Evolutionary conservation across 2,329 filamentous ascomycete genomes (phyloP).

Genomic region (Arthrobotrys sphaeroides): DNA sequence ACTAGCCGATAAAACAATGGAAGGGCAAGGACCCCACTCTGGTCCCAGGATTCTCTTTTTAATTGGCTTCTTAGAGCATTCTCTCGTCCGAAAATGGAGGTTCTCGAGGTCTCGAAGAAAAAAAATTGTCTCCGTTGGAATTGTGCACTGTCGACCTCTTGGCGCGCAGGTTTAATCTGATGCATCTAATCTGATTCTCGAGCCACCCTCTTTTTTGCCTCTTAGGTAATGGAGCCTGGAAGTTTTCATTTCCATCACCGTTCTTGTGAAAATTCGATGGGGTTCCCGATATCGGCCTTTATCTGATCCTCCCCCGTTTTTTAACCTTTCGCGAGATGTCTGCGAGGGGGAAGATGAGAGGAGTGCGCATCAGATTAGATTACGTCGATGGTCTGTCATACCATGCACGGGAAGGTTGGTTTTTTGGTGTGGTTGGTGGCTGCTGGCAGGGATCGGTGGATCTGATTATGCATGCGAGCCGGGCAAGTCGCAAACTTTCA

Average conservation of each 20-base stretch:
- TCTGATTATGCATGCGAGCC: constrained; percentile 44
- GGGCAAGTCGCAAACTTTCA: constrained; percentile 17
- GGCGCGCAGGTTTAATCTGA: constrained; percentile 31
- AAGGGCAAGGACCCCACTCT: constrained; percentile 2
- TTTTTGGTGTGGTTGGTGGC: constrained; percentile 24
- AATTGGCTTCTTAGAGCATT: background rate
- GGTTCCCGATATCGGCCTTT: constrained; percentile 9
- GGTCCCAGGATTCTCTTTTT: constrained; percentile 9
- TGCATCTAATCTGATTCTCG: constrained; percentile 53
- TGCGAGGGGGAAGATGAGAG: background rate
- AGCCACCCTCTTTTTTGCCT: constrained; percentile 1
- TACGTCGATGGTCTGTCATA: constrained; percentile 51
- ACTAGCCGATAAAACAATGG: constrained; percentile 9
- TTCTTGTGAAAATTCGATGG: background rate
- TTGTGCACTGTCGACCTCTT: background rate
- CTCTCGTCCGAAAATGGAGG: constrained; percentile 8
- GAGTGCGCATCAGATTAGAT: constrained; percentile 42
- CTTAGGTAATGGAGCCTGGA: constrained; percentile 7
- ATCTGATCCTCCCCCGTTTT: background rate
- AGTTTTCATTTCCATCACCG: background rate
- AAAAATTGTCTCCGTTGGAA: background rate
- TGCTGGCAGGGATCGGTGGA: constrained; percentile 38
- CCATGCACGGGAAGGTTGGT: background rate
- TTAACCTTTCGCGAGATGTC: background rate
- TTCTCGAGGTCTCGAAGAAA: background rate